These are phyloP conservation scores for Dissophora ornata DNA, from an alignment of 192 early-diverging fungal genomes.

Conservation along the genomic window DNA sequence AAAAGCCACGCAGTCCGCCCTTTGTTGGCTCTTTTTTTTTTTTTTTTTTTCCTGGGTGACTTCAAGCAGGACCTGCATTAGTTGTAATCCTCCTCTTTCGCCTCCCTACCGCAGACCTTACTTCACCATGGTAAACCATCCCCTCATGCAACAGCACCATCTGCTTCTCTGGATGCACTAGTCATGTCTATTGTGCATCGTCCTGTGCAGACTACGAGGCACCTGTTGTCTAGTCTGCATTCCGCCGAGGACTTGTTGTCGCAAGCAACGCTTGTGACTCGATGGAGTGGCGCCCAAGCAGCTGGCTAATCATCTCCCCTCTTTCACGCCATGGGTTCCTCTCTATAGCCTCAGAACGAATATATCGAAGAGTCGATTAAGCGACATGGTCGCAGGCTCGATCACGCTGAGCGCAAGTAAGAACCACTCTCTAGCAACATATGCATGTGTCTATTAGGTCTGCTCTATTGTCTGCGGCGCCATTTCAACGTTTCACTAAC, in stretches of 20 bases:
- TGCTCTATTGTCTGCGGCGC: constrained; percentile 1
- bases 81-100: constrained; percentile 17
- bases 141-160: not conserved
- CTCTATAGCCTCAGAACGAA: constrained; percentile 78
- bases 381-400: constrained; percentile 94
- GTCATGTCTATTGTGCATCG: no score
- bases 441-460: not conserved
- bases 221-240: no score
- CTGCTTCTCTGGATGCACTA: no score
- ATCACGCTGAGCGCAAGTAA: constrained; percentile 95
- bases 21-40: constrained; percentile 9
- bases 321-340: not conserved
- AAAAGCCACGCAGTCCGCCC: no score
- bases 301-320: not conserved
- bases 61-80: constrained; percentile 1
- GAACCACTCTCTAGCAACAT: constrained; percentile 4
- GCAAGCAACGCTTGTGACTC: no score
- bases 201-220: no score
- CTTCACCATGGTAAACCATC: constrained; percentile 30
- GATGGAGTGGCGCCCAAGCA: no score
- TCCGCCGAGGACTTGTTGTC: no score
- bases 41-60: constrained; percentile 24
- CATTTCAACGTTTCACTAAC: not conserved
- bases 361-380: constrained; percentile 99
- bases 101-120: constrained; percentile 8